Evolutionary conservation across 495 filamentous ascomycete species (phyloP), one percentile per base, ranked within the genome.

Genomic region (Daldinia decipiens): DNA sequence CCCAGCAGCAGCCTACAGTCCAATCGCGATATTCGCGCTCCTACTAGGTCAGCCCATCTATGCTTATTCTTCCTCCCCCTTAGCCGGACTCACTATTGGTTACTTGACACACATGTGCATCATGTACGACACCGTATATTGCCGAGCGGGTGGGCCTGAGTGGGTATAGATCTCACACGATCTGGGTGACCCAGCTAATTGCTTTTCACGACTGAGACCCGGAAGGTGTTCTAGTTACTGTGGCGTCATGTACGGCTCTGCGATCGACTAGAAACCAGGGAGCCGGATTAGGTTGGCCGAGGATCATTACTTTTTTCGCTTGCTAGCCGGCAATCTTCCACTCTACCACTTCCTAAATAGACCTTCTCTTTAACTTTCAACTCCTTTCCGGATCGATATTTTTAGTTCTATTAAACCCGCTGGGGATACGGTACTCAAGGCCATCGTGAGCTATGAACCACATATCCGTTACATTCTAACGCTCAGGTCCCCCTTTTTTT

Each of bases 131-230:
- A 54, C 65, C 59, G 65, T 62, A 65, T 72, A 68, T 56, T 65
- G 60, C 60, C 70, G 65, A 68, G 52, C 51, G 59, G 51, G 43
- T 39, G 64, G 26, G 19, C 56, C 21, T 72, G 12, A 52, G 17
- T 71, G 51, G 60, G 26, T 36, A 43, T 68, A 56, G 61, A 61
- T 65, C 56, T 65, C 51, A 32, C 24, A 34, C 29, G 50, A 51
- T 61, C 59, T 59, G 47, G 29, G 51, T 4, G 39, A 11, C 21
- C 38, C 27, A 60, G 21, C 31, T 36, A 58, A 53, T 72, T 72
- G 65, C 70, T 72, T 72, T 72, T 72, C 60, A 61, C 26, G 45
- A 68, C 65, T 72, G 70, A 72, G 65, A 72, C 70, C 56, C 45
- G 9, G 47, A 15, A 24, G 24, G 24, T 57, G 43, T 40, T 67